Conservation (phyloP, 2,329 filamentous ascomycete species). For the Sporothrix dimorphospora region DNA sequence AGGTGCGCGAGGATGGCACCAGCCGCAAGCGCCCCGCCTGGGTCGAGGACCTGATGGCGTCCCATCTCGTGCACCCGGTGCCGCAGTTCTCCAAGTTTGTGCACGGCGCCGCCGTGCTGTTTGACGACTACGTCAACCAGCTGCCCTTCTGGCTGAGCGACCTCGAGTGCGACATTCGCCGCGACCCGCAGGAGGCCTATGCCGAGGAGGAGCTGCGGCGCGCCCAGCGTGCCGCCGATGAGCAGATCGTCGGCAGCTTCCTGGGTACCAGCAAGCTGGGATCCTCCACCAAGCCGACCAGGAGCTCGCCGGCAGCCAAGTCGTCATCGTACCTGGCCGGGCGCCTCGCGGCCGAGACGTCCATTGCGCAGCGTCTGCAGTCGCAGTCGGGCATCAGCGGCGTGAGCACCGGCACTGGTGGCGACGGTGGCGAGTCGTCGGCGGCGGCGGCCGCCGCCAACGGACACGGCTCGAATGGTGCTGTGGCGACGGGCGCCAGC, state of each 20-base stretch:
- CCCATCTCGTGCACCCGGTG: conserved; percentile 86
- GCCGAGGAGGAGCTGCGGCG: conserved; percentile 87
- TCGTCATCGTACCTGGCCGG: conserved; percentile 60
- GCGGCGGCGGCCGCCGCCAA: background rate
- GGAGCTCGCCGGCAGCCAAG: conserved; percentile 69
- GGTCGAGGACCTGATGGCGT: conserved; percentile 89
- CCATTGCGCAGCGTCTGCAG: conserved; percentile 25
- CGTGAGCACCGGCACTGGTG: conserved; percentile 39
- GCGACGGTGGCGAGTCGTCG: conserved; percentile 4
- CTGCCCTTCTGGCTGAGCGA: conserved; percentile 96
- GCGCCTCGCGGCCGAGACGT: conserved; percentile 46
- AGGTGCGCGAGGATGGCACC: conserved; percentile 67
- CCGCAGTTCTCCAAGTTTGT: conserved; percentile 97
- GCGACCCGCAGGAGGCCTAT: conserved; percentile 87
- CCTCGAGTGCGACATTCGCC: conserved; percentile 89
- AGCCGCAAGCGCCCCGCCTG: conserved; percentile 73
- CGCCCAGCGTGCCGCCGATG: conserved; percentile 80
- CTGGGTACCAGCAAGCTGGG: conserved; percentile 61
- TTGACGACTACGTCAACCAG: conserved; percentile 94
- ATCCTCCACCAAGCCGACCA: conserved; percentile 60
- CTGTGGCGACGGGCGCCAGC: conserved; percentile 29
- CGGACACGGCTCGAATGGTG: background rate
- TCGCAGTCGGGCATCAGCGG: conserved; percentile 22
- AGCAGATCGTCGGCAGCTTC: conserved; percentile 86
- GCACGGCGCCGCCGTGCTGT: conserved; percentile 86